These are phyloP conservation scores for Pyricularia sp. DNA, from an alignment of 2,329 filamentous ascomycete genomes.

Conservation along the genomic window DNA sequence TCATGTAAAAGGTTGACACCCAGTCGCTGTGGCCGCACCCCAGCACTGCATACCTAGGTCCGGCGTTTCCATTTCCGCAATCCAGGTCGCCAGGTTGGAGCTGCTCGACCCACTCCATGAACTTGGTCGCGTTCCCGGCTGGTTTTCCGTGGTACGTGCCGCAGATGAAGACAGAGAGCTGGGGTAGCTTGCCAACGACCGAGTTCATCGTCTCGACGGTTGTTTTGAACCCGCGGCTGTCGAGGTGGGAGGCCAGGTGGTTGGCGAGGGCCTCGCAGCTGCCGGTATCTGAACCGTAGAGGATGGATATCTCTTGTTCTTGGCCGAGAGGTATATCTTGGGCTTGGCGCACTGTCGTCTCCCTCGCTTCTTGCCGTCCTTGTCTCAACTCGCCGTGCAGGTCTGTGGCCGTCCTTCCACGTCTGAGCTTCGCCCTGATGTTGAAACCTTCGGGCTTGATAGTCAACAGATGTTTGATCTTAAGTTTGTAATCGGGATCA, in stretches of 20 bases:
- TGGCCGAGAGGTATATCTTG: not conserved
- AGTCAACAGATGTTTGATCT: conserved; percentile 43
- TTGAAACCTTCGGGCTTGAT: conserved; percentile 53
- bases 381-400: conserved; percentile 8
- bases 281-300: conserved; percentile 1
- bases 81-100: not conserved
- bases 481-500: conserved; percentile 43
- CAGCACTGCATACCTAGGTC: not conserved
- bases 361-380: too few relatives aligned
- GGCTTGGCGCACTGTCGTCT: too few relatives aligned
- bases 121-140: not conserved
- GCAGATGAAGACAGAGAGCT: not conserved
- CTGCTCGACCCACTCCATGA: not conserved
- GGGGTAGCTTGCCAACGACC: not conserved
- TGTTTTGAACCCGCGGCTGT: not conserved
- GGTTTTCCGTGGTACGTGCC: not conserved
- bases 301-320: not conserved
- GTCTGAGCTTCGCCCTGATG: conserved; percentile 46
- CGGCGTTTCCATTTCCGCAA: too few relatives aligned
- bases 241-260: not conserved
- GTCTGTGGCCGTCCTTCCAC: conserved; percentile 25
- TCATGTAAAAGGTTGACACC: conserved; percentile 36
- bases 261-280: not conserved
- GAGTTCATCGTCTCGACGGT: not conserved
- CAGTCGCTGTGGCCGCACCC: conserved; percentile 20